phyloP scores from a whole-genome alignment of 257 asterid genomes.

The Solanum okadae region DNA sequence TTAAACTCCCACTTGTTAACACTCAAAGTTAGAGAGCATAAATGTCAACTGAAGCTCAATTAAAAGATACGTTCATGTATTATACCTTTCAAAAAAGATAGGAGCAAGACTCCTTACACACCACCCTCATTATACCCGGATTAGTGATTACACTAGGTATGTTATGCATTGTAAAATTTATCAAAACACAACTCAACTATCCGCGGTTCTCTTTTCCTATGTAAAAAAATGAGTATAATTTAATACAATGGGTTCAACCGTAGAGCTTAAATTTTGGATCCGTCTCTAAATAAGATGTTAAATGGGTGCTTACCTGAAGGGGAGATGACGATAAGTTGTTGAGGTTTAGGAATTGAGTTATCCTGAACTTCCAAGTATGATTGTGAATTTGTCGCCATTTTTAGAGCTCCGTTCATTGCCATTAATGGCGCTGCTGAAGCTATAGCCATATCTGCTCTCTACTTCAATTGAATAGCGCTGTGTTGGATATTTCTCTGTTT shows the following conservation, averaged over 20 bases:
- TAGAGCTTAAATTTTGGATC: not conserved
- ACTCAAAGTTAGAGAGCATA: too few relatives aligned
- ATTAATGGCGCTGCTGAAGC: constrained; percentile 43
- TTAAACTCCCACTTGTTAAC: not conserved
- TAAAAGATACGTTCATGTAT: too few relatives aligned
- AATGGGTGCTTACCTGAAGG: constrained; percentile 49
- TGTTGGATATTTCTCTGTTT: not conserved
- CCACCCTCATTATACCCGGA: too few relatives aligned
- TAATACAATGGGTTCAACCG: not conserved
- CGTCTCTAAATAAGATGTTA: not conserved
- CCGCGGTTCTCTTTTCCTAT: not conserved
- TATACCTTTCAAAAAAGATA: too few relatives aligned
- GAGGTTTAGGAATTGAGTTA: constrained; percentile 61
- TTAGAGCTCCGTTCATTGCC: constrained; percentile 43
- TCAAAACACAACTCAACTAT: not conserved
- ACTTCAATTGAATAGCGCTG: too few relatives aligned
- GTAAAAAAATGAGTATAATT: too few relatives aligned
- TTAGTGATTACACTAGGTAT: too few relatives aligned
- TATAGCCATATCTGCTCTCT: not conserved
- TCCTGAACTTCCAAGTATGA: constrained; percentile 72
- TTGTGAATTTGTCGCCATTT: constrained; percentile 50
- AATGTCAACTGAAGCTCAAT: not conserved
- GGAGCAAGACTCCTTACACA: too few relatives aligned
- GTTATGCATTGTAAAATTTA: too few relatives aligned
- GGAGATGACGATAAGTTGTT: constrained; percentile 81